These are phyloP conservation scores for Eucalyptus dawsonii DNA, from an alignment of 345 rosid species.

Conservation along the genomic window DNA sequence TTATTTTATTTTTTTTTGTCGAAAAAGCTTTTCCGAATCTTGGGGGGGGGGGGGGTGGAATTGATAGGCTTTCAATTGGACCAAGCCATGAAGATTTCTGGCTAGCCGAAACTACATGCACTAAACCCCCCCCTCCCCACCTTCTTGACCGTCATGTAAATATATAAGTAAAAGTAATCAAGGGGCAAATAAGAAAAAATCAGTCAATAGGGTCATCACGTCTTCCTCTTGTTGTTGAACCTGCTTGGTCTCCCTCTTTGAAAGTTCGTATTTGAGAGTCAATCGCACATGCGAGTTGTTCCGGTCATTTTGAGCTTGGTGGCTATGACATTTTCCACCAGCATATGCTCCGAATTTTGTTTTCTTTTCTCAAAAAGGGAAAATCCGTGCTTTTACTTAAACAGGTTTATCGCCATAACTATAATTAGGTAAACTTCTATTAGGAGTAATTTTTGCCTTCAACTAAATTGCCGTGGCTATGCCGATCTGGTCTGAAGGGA, in stretches of 20 bases:
- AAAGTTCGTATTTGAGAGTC: neutral
- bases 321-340: neutral
- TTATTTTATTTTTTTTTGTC: neutral
- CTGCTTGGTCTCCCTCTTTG: neutral
- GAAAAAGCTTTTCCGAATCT: neutral
- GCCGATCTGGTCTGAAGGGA: neutral
- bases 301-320: neutral
- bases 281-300: neutral
- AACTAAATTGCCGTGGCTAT: neutral
- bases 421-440: neutral
- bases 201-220: neutral
- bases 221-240: neutral
- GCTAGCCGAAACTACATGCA: neutral
- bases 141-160: neutral
- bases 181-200: neutral
- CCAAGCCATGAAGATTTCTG: neutral
- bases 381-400: neutral
- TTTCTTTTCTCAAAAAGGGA: neutral
- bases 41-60: too few species aligned
- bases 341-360: neutral
- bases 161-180: neutral
- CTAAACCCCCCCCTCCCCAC: fast-evolving
- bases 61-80: neutral
- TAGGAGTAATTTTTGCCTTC: neutral
- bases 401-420: neutral